Conservation (phyloP, 805 yeast species). For the Ogataea pilisensis region DNA sequence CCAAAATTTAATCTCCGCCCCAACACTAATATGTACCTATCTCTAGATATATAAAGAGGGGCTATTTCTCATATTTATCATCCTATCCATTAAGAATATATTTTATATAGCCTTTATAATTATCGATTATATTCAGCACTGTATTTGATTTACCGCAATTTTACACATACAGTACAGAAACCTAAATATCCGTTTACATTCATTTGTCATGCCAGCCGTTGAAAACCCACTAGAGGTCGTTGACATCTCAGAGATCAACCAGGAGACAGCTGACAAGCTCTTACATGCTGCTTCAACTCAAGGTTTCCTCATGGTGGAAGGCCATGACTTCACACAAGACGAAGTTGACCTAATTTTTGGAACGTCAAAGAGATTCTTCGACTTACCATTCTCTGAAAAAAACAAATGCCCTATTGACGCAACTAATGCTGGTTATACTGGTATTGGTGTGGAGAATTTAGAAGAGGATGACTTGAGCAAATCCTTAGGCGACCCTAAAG, state of each 20-base stretch:
- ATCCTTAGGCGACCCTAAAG: constrained; percentile 46
- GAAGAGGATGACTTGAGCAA: constrained; percentile 33
- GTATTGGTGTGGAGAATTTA: constrained; percentile 40
- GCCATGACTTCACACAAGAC: constrained; percentile 41
- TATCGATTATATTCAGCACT: too few species aligned
- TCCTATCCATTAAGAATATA: too few species aligned
- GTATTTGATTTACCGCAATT: too few species aligned
- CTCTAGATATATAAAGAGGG: too few species aligned
- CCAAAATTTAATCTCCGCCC: too few species aligned
- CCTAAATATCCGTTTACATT: too few species aligned
- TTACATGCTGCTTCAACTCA: constrained; percentile 49
- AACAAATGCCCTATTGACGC: constrained; percentile 44
- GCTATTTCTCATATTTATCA: too few species aligned
- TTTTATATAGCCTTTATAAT: too few species aligned
- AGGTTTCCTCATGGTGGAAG: constrained; percentile 48
- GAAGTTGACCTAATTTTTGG: constrained; percentile 35
- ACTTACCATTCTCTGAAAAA: constrained; percentile 50
- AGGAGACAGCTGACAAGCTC: constrained; percentile 45
- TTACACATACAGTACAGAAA: too few species aligned
- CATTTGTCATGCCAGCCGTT: constrained; percentile 8
- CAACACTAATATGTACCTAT: too few species aligned
- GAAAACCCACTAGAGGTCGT: constrained; percentile 51
- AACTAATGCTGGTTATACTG: constrained; percentile 42
- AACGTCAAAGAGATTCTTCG: constrained; percentile 26
- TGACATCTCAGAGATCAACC: constrained; percentile 45